phyloP scores from a whole-genome alignment of 2,329 filamentous ascomycete genomes.

The Cercospora zeae-maydis region DNA sequence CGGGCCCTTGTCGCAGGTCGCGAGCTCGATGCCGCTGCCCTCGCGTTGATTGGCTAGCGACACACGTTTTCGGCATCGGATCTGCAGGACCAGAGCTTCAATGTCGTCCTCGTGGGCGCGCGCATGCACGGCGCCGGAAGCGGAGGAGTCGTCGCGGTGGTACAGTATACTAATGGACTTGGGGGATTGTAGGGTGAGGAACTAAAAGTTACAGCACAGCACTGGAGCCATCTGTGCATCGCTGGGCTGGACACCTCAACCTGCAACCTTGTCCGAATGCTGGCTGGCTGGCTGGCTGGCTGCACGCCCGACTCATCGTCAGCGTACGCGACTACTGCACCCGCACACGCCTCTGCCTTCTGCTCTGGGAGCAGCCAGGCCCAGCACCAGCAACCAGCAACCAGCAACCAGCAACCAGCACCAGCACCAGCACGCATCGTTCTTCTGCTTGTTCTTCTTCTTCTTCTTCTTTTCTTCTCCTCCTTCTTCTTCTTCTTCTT shows the following conservation, averaged over 20 bases:
- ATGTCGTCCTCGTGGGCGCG: neutral
- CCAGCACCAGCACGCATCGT: too few relatives aligned
- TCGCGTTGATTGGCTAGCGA: neutral
- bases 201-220: too few relatives aligned
- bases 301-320: constrained; percentile 10
- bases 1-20: neutral
- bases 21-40: neutral
- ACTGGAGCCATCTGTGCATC: too few relatives aligned
- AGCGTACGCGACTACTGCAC: neutral
- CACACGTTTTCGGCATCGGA: constrained; percentile 6
- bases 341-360: constrained; percentile 1
- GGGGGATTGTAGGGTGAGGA: neutral
- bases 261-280: neutral
- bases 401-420: too few relatives aligned
- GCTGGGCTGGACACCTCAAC: too few relatives aligned
- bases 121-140: neutral
- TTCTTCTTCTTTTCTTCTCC: too few relatives aligned
- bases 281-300: neutral
- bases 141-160: too few relatives aligned
- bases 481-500: neutral
- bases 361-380: neutral
- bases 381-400: too few relatives aligned
- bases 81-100: neutral
- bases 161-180: neutral
- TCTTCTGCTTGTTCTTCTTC: too few relatives aligned